These are phyloP conservation scores for Przewalskia tangutica DNA, from an alignment of 257 asterid species.

Conservation along the genomic window DNA sequence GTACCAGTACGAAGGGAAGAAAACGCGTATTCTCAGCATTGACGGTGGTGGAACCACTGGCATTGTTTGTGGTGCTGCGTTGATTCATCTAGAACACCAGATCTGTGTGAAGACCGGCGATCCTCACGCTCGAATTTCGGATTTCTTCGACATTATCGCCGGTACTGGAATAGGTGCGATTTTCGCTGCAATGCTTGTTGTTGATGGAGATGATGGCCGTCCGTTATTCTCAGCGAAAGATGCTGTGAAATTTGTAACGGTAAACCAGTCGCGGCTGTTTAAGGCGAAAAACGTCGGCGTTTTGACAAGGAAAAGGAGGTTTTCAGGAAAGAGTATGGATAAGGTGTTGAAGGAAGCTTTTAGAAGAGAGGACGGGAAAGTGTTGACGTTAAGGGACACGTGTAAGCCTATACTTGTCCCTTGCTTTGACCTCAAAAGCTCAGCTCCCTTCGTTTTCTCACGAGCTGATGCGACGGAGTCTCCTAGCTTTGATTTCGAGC, in stretches of 20 bases:
- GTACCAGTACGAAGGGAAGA: conserved; percentile 62
- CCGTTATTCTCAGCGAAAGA: conserved; percentile 56
- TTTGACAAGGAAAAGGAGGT: conserved; percentile 35
- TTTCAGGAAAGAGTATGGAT: conserved; percentile 57
- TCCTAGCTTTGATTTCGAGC: conserved; percentile 74
- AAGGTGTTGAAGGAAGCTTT: conserved; percentile 52
- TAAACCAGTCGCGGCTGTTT: conserved; percentile 36
- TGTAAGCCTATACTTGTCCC: conserved; percentile 87
- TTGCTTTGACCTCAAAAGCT: conserved; percentile 67
- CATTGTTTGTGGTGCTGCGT: conserved; percentile 46
- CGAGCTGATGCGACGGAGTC: conserved; percentile 90
- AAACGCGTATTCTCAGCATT: conserved; percentile 62
- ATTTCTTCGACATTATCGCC: conserved; percentile 70
- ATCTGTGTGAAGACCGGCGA: conserved; percentile 60
- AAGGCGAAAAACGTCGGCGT: conserved; percentile 25
- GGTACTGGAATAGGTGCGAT: conserved; percentile 89
- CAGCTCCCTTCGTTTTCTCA: conserved; percentile 92
- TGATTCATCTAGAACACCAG: conserved; percentile 71
- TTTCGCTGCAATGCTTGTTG: conserved; percentile 65
- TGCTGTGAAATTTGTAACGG: conserved; percentile 43
- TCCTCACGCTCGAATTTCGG: conserved; percentile 51
- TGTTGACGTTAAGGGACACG: conserved; percentile 59
- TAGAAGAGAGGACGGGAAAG: conserved; percentile 45
- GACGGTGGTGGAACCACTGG: conserved; percentile 83
- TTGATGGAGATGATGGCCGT: conserved; percentile 59